Base-by-base conservation (phyloP, 768 basidiomycete species). In the Leucocoprinus birnbaumii region DNA sequence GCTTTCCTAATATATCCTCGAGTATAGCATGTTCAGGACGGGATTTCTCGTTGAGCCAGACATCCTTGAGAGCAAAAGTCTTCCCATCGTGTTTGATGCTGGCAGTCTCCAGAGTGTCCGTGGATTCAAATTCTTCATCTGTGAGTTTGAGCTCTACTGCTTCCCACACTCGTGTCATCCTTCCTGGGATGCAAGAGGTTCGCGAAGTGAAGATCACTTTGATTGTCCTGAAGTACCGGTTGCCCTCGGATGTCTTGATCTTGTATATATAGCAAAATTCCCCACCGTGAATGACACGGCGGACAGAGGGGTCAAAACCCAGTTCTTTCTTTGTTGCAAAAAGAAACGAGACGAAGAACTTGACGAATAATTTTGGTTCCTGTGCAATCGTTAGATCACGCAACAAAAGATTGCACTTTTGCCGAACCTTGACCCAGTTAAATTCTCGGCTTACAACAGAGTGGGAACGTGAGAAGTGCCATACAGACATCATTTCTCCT, bases 1-100 rank as follows among this genome's bases (percentile, higher is more conserved):
- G 43, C 10, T 47, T 38, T 2, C 50, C 14, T 26, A 59, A 59
- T 18, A 65, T 56, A 10, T 18, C 35, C 1, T 48, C 16, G 38
- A 62, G 62, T 25, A 61, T 58, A 24, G 62, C 34, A 16, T 24
- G n/a, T 26, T 64, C 61, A 2, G 60, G 58, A 2, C 18, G 18
- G 3, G 61, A 51, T 3, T 19, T 31, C 2, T 26, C 40, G 19
- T 61, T 59, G 1, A 66, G 44, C 63, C 61, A 66, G 5, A 60
- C 56, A 42, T 66, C 61, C 53, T 63, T 62, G 19, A 66, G 22
- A 8, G 58, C 59, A 3, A 53, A 35, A n/a, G 34, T 18, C 19
- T 13, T 40, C 21, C 47, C 59, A n/a, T n/a, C n/a, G n/a, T n/a
- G n/a, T n/a, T n/a, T n/a, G n/a, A n/a, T n/a, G n/a, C n/a, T n/a